Evolutionary conservation across 495 filamentous ascomycete species (phyloP), one percentile per base, ranked within the genome.

Genomic region (Neurospora sp.): DNA sequence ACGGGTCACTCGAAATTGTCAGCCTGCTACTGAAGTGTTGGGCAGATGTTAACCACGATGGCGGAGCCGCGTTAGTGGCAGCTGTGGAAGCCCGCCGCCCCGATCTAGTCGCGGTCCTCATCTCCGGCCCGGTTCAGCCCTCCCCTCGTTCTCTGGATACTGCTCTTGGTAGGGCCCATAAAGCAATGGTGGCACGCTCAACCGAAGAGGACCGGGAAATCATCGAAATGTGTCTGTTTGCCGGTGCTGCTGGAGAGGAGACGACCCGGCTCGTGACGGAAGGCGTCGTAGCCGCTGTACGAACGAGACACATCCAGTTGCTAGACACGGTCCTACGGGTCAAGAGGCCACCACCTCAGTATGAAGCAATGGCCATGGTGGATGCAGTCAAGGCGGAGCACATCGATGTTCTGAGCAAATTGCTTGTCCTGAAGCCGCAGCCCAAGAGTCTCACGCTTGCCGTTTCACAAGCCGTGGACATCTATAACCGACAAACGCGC

Each of bases 31-130:
- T 81, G 14, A 73, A 75, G 7, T 73, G 74, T 37, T 78, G 79
- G 75, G 79, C 74, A 14, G 79, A 81, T 53, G 74, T 81, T 53
- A 81, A 81, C 40, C 76, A 81, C 40, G 71, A 78, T 2, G 68
- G 74, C 41, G 79, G 73, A 12, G 44, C 70, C 10, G 78, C 79
- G 3, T 68, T 81, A 37, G 48, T 76, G 16, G 59, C 69, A n/a
- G 79, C 78, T 7, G 79, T 79, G 9, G 78, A 79, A 31, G 69
- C 73, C 3, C 70, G 61, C 5, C 74, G 78, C 11, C 75, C 76
- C 0, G 79, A 79, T 44, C 40, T 79, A 10, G 79, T 81, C 12
- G 72, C 73, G 7, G 46, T 71, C 1, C 71, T 81, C 41, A 68
- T 79, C 31, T 79, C 76, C 0, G 79, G 77, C 4, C 68, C 78